phyloP scores from a whole-genome alignment of 1,284 basidiomycete species.

The Ganoderma sinense region DNA sequence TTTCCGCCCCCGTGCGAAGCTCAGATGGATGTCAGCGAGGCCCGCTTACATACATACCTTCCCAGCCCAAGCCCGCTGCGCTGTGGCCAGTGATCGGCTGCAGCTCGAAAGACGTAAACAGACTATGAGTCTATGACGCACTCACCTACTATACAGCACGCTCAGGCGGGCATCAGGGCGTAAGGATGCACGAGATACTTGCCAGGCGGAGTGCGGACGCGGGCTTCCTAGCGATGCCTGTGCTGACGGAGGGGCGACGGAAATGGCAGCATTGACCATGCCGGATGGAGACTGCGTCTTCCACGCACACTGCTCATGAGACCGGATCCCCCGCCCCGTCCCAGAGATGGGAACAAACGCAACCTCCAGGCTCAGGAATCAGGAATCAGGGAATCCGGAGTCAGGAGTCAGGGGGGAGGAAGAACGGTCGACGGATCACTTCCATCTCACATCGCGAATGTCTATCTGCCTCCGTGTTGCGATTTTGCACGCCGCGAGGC shows the following conservation, averaged over 20 bases:
- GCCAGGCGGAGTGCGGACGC: constrained; percentile 9
- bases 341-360: constrained; percentile 15
- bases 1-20: not conserved
- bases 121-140: not conserved
- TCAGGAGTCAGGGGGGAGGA: too few relatives aligned
- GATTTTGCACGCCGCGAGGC: constrained; percentile 4
- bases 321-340: constrained; percentile 28
- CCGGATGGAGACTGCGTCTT: constrained; percentile 29
- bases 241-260: constrained; percentile 11
- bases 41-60: too few relatives aligned
- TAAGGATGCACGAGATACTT: too few relatives aligned
- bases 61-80: not conserved
- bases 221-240: constrained; percentile 17
- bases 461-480: constrained; percentile 6
- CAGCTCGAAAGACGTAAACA: not conserved
- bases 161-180: not conserved
- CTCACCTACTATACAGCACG: not conserved
- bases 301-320: constrained; percentile 7
- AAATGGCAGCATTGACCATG: constrained; percentile 32
- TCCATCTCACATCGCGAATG: constrained; percentile 10
- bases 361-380: constrained; percentile 8
- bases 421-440: not conserved
- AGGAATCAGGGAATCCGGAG: too few relatives aligned
- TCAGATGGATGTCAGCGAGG: not conserved
- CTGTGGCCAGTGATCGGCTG: not conserved